A percentile compares a stretch with the other conserved stretches of the same genome.
Evolutionary conservation across 768 basidiomycete species (phyloP).

Genomic region (Tricholoma hemisulphureum): DNA sequence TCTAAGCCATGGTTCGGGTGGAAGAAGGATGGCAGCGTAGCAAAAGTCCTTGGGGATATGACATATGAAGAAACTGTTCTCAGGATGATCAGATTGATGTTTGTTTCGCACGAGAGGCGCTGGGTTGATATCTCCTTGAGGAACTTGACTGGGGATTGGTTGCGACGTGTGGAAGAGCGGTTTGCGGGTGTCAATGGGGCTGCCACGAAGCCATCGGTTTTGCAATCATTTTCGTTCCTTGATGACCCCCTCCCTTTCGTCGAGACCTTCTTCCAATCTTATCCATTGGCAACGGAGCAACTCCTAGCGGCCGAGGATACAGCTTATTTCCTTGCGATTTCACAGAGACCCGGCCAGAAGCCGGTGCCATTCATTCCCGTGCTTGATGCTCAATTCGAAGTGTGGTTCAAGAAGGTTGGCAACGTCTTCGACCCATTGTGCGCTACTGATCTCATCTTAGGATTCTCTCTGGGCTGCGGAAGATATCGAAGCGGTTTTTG

Average conservation of each 20-base stretch:
- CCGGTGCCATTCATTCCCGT: conserved; percentile 98
- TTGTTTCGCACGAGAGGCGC: conserved; percentile 83
- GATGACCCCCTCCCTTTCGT: conserved; percentile 81
- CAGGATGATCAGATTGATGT: conserved; percentile 93
- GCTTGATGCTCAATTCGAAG: conserved; percentile 88
- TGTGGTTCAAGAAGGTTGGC: conserved; percentile 99
- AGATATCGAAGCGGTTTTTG: conserved; percentile 98
- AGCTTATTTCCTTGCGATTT: conserved; percentile 93
- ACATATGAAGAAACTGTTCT: conserved; percentile 96
- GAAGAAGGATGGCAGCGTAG: conserved; percentile 88
- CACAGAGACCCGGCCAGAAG: conserved; percentile 96
- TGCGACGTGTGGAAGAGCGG: conserved; percentile 92
- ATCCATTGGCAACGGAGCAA: conserved; percentile 79
- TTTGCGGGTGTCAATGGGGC: conserved; percentile 86
- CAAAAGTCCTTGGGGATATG: conserved; percentile 90
- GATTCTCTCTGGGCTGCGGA: conserved; percentile 98
- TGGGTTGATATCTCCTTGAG: conserved; percentile 93
- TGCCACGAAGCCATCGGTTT: conserved; percentile 74
- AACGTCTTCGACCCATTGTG: not conserved
- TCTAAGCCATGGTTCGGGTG: conserved; percentile 96
- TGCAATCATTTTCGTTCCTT: conserved; percentile 81
- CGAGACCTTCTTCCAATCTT: conserved; percentile 78
- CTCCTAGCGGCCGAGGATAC: conserved; percentile 91
- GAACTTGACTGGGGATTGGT: conserved; percentile 95
- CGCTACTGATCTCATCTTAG: conserved; percentile 33